A percentile compares a stretch with the other conserved stretches of the same genome.
Conservation (phyloP, 108 stramenopile species). For the Nitzschia inconspicua region DNA sequence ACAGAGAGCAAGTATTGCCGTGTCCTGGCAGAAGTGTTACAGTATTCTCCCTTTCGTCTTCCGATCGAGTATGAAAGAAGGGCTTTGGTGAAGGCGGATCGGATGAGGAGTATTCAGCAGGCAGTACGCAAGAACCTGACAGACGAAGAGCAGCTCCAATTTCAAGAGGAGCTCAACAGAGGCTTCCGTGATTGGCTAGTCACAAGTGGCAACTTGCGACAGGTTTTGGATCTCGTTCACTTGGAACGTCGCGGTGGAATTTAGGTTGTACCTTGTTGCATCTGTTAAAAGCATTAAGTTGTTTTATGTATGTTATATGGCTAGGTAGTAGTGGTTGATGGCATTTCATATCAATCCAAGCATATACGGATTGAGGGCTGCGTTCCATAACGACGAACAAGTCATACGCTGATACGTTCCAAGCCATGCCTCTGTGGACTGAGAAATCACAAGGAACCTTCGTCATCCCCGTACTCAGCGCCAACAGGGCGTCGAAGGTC, state of each 20-base stretch:
- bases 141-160: constrained; percentile 49
- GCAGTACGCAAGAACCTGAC: constrained; percentile 62
- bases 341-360: no score
- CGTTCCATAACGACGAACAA: no score
- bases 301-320: not conserved
- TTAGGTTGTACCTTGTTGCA: constrained; percentile 1
- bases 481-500: constrained; percentile 26
- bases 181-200: constrained; percentile 91
- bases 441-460: constrained; percentile 38
- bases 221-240: constrained; percentile 90
- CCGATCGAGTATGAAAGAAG: constrained; percentile 80
- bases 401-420: no score
- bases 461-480: constrained; percentile 37
- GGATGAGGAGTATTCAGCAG: constrained; percentile 66
- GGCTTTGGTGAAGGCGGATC: constrained; percentile 68
- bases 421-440: no score
- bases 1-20: constrained; percentile 78
- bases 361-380: no score
- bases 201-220: constrained; percentile 87
- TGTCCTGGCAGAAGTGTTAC: constrained; percentile 66
- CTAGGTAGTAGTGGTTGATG: not conserved
- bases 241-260: constrained; percentile 47
- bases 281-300: not conserved
- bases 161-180: constrained; percentile 80
- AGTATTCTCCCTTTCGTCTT: constrained; percentile 81